These are phyloP conservation scores for Aspergillus jensenii DNA, from an alignment of 2,329 filamentous ascomycete genomes.

Conservation along the genomic window DNA sequence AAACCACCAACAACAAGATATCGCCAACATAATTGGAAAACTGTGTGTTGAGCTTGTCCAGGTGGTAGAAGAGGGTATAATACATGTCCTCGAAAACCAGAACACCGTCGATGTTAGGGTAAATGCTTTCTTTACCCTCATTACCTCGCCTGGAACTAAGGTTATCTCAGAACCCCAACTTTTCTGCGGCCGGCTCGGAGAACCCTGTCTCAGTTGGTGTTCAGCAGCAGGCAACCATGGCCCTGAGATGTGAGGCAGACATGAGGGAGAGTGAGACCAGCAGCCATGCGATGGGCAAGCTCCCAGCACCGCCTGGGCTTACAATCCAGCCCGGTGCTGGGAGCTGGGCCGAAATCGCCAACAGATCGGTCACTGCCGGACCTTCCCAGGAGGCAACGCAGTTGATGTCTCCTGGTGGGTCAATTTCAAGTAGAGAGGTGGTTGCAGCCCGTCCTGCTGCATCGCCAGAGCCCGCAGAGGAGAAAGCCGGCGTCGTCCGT, in stretches of 20 bases:
- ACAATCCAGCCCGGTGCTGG: conserved; percentile 7
- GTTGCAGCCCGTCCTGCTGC: conserved; percentile 6
- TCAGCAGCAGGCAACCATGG: conserved; percentile 15
- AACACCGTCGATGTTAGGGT: conserved; percentile 21
- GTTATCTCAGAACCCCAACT: conserved; percentile 1
- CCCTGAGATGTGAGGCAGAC: conserved; percentile 15
- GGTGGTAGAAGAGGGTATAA: conserved; percentile 32
- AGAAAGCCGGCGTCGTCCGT: conserved; percentile 30
- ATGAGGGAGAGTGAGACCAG: conserved; percentile 12
- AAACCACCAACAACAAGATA: conserved; percentile 26
- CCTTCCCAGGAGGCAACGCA: conserved; percentile 13
- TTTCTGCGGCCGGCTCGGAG: background rate
- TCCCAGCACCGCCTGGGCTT: conserved; percentile 3
- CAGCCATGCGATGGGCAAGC: conserved; percentile 2
- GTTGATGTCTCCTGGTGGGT: conserved; percentile 17
- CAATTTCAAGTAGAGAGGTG: conserved; percentile 8
- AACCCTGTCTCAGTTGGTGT: background rate
- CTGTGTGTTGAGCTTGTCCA: conserved; percentile 32
- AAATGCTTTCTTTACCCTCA: background rate
- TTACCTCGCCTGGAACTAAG: background rate
- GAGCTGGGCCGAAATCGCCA: conserved; percentile 24
- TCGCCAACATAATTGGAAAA: conserved; percentile 37
- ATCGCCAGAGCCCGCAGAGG: conserved; percentile 19
- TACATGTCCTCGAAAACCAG: conserved; percentile 20
- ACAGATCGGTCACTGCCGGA: conserved; percentile 4